These are phyloP conservation scores for Cytidiella melzeri DNA, from an alignment of 768 basidiomycete species.

Conservation along the genomic window DNA sequence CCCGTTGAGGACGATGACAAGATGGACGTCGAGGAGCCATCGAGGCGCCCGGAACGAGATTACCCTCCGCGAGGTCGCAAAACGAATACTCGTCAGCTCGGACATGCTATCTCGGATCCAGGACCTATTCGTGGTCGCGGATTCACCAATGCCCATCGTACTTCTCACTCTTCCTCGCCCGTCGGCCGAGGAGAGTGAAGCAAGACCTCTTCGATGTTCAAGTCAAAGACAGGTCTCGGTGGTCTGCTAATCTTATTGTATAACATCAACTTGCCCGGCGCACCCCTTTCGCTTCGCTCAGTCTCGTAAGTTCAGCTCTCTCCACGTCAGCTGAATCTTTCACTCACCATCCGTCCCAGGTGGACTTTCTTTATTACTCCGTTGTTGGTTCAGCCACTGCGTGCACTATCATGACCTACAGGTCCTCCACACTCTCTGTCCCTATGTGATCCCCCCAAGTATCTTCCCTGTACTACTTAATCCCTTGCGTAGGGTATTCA, in stretches of 20 bases:
- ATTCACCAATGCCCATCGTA: background rate
- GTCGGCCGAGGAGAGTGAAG: background rate
- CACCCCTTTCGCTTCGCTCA: background rate
- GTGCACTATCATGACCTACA: background rate
- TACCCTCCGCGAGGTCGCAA: constrained; percentile 19
- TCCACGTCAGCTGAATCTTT: background rate
- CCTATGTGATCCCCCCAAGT: no score
- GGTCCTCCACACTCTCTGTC: background rate
- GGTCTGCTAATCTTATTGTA: background rate
- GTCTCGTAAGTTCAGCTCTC: background rate
- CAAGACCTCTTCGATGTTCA: no score
- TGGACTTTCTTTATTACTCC: background rate
- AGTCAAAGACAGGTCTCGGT: no score
- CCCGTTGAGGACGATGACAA: constrained; percentile 21
- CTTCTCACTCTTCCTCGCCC: constrained; percentile 10
- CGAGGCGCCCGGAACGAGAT: constrained; percentile 3
- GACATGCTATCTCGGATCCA: constrained; percentile 24
- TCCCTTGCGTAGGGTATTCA: no score
- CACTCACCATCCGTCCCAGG: background rate
- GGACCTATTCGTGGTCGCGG: constrained; percentile 10
- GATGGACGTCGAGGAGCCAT: constrained; percentile 31
- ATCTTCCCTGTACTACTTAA: no score
- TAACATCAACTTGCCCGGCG: background rate
- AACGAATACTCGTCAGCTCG: constrained; percentile 22
- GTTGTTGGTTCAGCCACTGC: background rate